Evolutionary conservation across 2,329 filamentous ascomycete genomes (phyloP).

Genomic region (Hypoxylon sp.): DNA sequence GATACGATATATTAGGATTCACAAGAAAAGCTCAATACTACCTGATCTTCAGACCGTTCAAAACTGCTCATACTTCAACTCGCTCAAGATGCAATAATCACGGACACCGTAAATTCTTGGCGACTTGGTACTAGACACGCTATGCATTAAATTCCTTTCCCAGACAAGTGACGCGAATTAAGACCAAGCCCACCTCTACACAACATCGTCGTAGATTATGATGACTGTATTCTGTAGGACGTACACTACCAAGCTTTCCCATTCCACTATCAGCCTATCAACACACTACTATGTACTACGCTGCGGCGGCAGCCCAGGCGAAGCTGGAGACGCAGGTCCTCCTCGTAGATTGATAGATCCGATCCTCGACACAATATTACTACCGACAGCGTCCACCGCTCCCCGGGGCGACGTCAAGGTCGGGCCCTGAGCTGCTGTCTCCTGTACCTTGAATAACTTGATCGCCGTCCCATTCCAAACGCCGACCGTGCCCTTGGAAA

Average conservation of each 20-base stretch:
- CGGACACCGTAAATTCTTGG: conserved; percentile 5
- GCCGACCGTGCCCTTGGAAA: conserved; percentile 87
- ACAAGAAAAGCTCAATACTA: neutral
- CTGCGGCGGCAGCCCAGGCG: conserved; percentile 40
- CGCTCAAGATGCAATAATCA: neutral
- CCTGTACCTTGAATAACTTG: conserved; percentile 90
- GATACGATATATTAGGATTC: neutral
- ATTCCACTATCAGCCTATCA: neutral
- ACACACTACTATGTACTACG: conserved; percentile 13
- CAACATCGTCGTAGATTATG: conserved; percentile 8
- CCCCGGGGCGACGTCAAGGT: conserved; percentile 87
- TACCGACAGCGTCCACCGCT: conserved; percentile 93
- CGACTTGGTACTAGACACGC: conserved; percentile 14
- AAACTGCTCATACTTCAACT: neutral
- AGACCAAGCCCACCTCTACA: conserved; percentile 20
- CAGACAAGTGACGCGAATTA: conserved; percentile 27
- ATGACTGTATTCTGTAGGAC: conserved; percentile 3
- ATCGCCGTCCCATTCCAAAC: conserved; percentile 95
- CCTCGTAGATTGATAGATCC: conserved; percentile 82
- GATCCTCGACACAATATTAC: conserved; percentile 88
- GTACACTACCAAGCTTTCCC: conserved; percentile 9
- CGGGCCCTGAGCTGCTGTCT: conserved; percentile 83
- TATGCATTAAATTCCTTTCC: conserved; percentile 35
- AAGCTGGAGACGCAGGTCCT: conserved; percentile 43
- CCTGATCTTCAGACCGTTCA: neutral